Evolutionary conservation across 176 grass and related monocot genomes (phyloP), one percentile per base, ranked within the genome.

Genomic region (Cenchrus americanus): DNA sequence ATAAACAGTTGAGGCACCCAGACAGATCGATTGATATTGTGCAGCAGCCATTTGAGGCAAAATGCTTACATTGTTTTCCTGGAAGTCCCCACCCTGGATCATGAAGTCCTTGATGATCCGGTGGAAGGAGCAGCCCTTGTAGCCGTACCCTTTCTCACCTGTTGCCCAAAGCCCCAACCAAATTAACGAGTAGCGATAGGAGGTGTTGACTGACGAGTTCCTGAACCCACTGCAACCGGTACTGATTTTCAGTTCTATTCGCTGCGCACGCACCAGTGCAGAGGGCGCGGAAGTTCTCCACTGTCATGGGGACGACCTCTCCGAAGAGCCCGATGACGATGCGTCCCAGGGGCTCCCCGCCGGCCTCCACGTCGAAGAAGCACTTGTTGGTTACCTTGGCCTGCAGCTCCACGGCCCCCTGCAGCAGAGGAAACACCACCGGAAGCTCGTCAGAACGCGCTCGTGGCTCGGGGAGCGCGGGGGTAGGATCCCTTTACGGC

Each of bases 21-120:
- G 12, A 32, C 17, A 40, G 30, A 32, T 41, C 32, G 14, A 66
- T 18, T 40, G 8, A 14, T 14, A 11, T 3, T 19, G 2, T 22
- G n/a, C 67, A 69, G 9, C 7, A 23, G 23, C 23, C 48, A 73
- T 53, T 73, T 73, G 14, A 72, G 14, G 46, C 69, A 2, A 71
- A 24, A 15, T 49, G 41, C 83, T 75, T 63, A 93, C 88, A 69
- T 93, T 90, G 53, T 86, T 82, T 8, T 82, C 57, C 75, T 93
- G 70, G 24, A 93, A 93, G 61, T 94, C 93, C 34, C 93, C 93
- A 1, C 93, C 93, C 78, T 94, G 93, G 47, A 94, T 92, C 93
- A 94, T 94, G 69, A 94, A 94, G 69, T 94, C 90, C 73, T 94
- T 92, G 84, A 94, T 94, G 52, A 94, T 89, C 76, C 93, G 82